These are phyloP conservation scores for slime mould (Dictyostelium discoideum) DNA, from an alignment of 78 protist genomes.

Conservation along the genomic window DNA sequence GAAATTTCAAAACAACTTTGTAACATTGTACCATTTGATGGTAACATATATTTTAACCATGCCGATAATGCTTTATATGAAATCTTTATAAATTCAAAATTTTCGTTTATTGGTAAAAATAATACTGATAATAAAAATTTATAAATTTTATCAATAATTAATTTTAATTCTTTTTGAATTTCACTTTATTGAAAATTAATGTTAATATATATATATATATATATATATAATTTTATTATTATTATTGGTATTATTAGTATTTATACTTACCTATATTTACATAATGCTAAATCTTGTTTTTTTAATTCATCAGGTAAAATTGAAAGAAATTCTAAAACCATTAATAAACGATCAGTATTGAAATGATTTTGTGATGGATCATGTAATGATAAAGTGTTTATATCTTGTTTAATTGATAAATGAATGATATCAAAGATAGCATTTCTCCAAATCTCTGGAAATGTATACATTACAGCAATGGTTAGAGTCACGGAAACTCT, in stretches of 20 bases:
- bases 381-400: neutral
- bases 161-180: neutral
- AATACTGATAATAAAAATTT: constrained; percentile 14
- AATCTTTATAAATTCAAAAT: constrained; percentile 22
- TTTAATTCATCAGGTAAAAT: constrained; percentile 38
- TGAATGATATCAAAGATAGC: constrained; percentile 54
- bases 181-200: neutral
- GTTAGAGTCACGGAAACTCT: constrained; percentile 28
- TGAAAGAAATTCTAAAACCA: constrained; percentile 57
- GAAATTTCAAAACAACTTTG: neutral
- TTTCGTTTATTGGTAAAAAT: neutral
- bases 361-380: neutral
- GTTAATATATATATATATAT: neutral
- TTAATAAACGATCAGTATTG: neutral
- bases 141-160: constrained; percentile 13
- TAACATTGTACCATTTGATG: neutral
- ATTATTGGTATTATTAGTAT: no score
- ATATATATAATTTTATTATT: no score
- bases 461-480: constrained; percentile 36
- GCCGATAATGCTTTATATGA: constrained; percentile 1
- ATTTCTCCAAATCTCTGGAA: constrained; percentile 18
- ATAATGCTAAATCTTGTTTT: neutral
- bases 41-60: constrained; percentile 47
- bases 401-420: neutral
- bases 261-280: neutral